Evolutionary conservation across 129 eudicot species (phyloP).

Genomic region (Helianthus annuus): HanXRQr2.0-SUNRISE NC_035440.2:86625803-86626302

Average conservation of each 20-base stretch:
- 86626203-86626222: too few species aligned
- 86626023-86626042: constrained; percentile 20
- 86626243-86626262: too few species aligned
- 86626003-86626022: constrained; percentile 39
- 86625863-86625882: not conserved
- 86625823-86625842: not conserved
- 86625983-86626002: constrained; percentile 7
- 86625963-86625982: constrained; percentile 42
- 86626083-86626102: too few species aligned
- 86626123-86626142: too few species aligned
- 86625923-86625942: constrained; percentile 23
- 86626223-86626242: too few species aligned
- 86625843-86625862: not conserved
- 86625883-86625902: constrained; percentile 10
- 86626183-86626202: too few species aligned
- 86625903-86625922: constrained; percentile 23
- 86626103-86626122: too few species aligned
- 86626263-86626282: too few species aligned
- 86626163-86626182: too few species aligned
- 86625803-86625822: too few species aligned
- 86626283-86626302: too few species aligned
- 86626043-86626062: not conserved
- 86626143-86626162: too few species aligned
- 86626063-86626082: not conserved
- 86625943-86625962: constrained; percentile 28